Evolutionary conservation across 257 asterid species (phyloP).

Genomic region (Solanum lycopersicoides): DNA sequence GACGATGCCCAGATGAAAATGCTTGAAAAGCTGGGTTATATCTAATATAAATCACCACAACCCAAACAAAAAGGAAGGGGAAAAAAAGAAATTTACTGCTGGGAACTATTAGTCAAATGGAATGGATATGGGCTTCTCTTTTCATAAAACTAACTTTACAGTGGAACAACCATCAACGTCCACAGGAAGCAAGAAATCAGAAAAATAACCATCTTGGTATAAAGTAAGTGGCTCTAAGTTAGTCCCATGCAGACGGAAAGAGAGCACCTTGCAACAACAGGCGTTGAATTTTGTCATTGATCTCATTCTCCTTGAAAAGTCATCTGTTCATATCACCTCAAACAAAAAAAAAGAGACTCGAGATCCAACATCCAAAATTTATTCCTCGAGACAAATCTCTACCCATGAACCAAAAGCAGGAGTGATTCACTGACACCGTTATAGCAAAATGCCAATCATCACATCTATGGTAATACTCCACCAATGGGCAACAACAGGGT

Average conservation of each 20-base stretch:
- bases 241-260: background rate
- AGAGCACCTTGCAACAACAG: background rate
- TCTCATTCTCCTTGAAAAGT: background rate
- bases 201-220: background rate
- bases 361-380: background rate
- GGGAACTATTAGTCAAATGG: background rate
- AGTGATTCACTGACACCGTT: background rate
- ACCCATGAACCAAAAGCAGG: background rate
- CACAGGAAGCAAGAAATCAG: background rate
- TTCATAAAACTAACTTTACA: background rate
- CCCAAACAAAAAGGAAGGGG: background rate
- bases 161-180: background rate
- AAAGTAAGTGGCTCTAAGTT: background rate
- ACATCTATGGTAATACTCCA: background rate
- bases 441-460: background rate
- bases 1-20: background rate
- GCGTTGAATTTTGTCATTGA: background rate
- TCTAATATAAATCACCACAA: background rate
- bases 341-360: background rate
- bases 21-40: background rate
- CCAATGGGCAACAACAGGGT: background rate
- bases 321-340: background rate
- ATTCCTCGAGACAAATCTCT: background rate
- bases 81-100: background rate
- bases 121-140: background rate